These are phyloP conservation scores for Cladobotryum protrusum DNA, from an alignment of 2,329 filamentous ascomycete genomes.

Conservation along the genomic window DNA sequence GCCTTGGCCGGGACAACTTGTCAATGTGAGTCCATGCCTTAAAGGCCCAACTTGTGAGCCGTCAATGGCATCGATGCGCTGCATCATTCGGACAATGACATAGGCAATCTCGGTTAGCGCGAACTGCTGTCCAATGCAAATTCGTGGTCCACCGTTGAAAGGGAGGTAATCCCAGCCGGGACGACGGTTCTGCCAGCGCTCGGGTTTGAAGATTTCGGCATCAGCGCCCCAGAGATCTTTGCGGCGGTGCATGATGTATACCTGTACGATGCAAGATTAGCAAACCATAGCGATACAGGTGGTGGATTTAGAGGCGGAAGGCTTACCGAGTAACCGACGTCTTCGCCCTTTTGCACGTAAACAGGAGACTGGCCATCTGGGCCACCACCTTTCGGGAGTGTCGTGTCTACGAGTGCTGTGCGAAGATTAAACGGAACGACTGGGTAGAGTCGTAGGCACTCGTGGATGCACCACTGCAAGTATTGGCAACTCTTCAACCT, in stretches of 20 bases:
- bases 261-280: conserved; percentile 7
- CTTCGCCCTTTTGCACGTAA: conserved; percentile 41
- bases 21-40: conserved; percentile 16
- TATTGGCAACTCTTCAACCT: conserved; percentile 18
- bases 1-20: conserved; percentile 16
- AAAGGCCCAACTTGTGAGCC: conserved; percentile 15
- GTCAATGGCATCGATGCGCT: conserved; percentile 18
- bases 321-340: conserved; percentile 31
- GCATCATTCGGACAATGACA: conserved; percentile 18
- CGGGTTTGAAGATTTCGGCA: conserved; percentile 34
- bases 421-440: conserved; percentile 20
- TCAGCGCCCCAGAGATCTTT: conserved; percentile 34
- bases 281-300: background rate
- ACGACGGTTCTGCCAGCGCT: conserved; percentile 28
- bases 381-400: conserved; percentile 46
- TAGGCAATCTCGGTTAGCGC: conserved; percentile 21
- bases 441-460: conserved; percentile 19
- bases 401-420: conserved; percentile 33
- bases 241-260: conserved; percentile 31
- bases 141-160: conserved; percentile 23
- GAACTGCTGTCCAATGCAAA: conserved; percentile 24
- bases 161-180: conserved; percentile 23
- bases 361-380: conserved; percentile 40
- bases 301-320: background rate
- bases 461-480: conserved; percentile 20